Evolutionary conservation across 768 basidiomycete species (phyloP), one percentile per base, ranked within the genome.

Genomic region (Xanthoconium purpureum): DNA sequence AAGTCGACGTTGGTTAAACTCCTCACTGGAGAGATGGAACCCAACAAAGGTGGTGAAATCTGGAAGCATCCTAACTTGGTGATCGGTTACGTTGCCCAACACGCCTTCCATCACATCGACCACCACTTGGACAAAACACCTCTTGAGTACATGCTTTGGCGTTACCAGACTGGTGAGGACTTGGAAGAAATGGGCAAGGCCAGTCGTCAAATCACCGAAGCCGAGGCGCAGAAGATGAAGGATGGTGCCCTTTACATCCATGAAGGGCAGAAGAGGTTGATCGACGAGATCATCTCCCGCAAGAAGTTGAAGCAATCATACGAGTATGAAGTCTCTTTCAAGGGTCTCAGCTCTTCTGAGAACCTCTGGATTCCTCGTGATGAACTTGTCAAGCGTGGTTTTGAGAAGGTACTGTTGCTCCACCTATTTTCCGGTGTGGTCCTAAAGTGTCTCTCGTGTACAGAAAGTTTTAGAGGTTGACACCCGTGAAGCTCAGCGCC

Each of bases 21-120:
- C 54, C 86, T 98, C 71, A 96, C 92, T 60, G 95, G 94, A 63
- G 95, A 98, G 74, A 89, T 91, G 82, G 95, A 98, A 76, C 81
- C 90, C 61, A 97, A 97, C 85, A 89, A 86, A 78, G 91, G 91
- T 60, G 95, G 95, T 81, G 92, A 94, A 77, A 87, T 89, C 77
- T 98, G 95, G 95, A 98, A 95, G 80, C 95, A 98, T 79, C 95
- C 95, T 60, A 98, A 98, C 84, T 82, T 98, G 84, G 95, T 98
- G 78, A 96, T 98, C 61, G 95, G 95, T 70, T 98, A 98, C 78
- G 95, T 98, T 63, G 95, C 95, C 40, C 95, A 98, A 77, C 95
- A 98, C 76, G 95, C 95, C 59, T 98, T 98, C 94, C 95, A 98
- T 81, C 95, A 98, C 75, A 98, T 98, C 70, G 95, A 98, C 74